A percentile compares a stretch with the other conserved stretches of the same genome.
These are phyloP conservation scores for Piper betle DNA, from an alignment of 164 flowering plant species.

Conservation along the genomic window DNA sequence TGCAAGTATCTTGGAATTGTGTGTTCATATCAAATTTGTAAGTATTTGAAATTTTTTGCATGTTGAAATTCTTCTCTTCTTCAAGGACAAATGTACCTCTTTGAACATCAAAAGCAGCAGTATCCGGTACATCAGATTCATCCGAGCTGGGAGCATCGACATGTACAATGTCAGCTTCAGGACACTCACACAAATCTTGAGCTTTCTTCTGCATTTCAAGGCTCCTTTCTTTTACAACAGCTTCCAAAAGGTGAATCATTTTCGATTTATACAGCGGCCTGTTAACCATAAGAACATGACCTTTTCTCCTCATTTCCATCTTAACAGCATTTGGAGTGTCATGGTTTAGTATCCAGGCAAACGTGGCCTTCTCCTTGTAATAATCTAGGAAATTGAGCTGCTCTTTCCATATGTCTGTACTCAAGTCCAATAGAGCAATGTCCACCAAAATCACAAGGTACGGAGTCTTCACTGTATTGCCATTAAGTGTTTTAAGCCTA, in stretches of 20 bases:
- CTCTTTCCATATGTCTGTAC: too few species aligned
- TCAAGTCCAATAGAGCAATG: slow-evolving; percentile 23
- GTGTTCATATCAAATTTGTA: too few species aligned
- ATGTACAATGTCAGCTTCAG: slow-evolving; percentile 23
- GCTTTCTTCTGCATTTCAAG: slow-evolving; percentile 22
- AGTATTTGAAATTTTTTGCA: too few species aligned
- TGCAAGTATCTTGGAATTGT: too few species aligned
- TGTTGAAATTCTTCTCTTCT: too few species aligned
- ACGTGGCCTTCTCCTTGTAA: too few species aligned
- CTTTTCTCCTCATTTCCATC: slow-evolving; percentile 64
- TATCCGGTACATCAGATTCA: slow-evolving; percentile 50
- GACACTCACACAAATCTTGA: slow-evolving; percentile 44
- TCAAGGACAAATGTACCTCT: slow-evolving; percentile 2
- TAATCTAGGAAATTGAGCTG: too few species aligned
- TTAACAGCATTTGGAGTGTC: slow-evolving; percentile 62
- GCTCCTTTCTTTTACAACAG: slow-evolving; percentile 39
- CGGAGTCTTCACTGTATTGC: slow-evolving; percentile 17
- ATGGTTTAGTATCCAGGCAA: slow-evolving; percentile 40
- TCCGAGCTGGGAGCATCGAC: slow-evolving; percentile 30
- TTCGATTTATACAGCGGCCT: slow-evolving; percentile 76
- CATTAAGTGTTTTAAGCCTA: slow-evolving; percentile 4
- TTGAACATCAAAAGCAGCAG: slow-evolving; percentile 24
- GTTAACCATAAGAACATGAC: slow-evolving; percentile 66
- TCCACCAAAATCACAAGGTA: slow-evolving; percentile 30
- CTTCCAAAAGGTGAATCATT: slow-evolving; percentile 72